Conservation (phyloP, 2,329 filamentous ascomycete genomes). For the Cladosporium sp. region DNA sequence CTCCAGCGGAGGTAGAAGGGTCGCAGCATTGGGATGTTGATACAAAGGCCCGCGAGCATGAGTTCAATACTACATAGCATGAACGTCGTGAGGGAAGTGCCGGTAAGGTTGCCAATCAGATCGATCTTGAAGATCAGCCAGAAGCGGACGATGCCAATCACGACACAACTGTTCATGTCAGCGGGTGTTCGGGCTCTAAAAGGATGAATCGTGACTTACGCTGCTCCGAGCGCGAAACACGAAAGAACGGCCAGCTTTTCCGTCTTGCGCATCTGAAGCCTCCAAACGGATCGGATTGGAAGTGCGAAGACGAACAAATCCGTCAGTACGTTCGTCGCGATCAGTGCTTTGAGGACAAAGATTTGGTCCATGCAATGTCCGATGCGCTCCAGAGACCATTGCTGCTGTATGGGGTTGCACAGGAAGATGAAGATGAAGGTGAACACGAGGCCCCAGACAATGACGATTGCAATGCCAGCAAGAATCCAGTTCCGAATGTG, state of each 20-base stretch:
- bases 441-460: slow-evolving; percentile 6
- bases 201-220: neutral
- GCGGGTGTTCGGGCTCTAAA: neutral
- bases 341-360: slow-evolving; percentile 4
- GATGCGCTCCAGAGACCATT: slow-evolving; percentile 12
- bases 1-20: slow-evolving; percentile 20
- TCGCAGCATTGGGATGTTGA: slow-evolving; percentile 17
- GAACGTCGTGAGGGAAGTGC: slow-evolving; percentile 17
- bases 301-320: slow-evolving; percentile 11
- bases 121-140: slow-evolving; percentile 17
- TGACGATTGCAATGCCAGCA: neutral
- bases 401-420: slow-evolving; percentile 17
- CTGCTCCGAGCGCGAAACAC: slow-evolving; percentile 14
- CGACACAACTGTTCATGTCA: slow-evolving; percentile 8
- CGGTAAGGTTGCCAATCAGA: slow-evolving; percentile 11
- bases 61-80: slow-evolving; percentile 17
- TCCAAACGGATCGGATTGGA: slow-evolving; percentile 14
- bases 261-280: slow-evolving; percentile 19
- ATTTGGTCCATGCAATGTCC: slow-evolving; percentile 18
- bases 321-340: slow-evolving; percentile 16
- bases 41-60: slow-evolving; percentile 14
- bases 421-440: slow-evolving; percentile 19
- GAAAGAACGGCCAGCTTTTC: slow-evolving; percentile 12
- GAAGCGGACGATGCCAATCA: slow-evolving; percentile 20
- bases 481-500: slow-evolving; percentile 11